Evolutionary conservation across 2,329 filamentous ascomycete genomes (phyloP), one percentile per base, ranked within the genome.

Genomic region (Allantophomopsis lycopodina): DNA sequence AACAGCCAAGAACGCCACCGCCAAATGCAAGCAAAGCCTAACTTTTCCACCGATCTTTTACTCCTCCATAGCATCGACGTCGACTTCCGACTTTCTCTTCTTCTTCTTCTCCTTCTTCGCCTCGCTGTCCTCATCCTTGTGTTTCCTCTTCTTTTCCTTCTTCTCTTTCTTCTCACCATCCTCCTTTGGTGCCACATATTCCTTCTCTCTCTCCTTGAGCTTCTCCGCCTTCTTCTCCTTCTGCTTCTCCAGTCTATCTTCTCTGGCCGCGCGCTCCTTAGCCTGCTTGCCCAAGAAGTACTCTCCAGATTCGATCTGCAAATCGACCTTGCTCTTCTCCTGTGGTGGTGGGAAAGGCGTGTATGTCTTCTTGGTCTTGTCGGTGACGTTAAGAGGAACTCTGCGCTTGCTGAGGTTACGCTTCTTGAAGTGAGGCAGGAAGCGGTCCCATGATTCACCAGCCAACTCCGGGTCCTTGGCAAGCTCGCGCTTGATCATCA

Each of bases 301-400:
- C 65, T 96, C 89, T 63, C 91, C 89, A 52, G 77, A 88, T 69
- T 98, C 91, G 66, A 98, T 94, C 71, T 98, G 89, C 61, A 87
- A 64, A 62, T 98, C 91, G 52, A 98, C 75, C 76, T 96, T 98
- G 76, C 88, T 95, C 83, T 94, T 94, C 71, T 98, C 89, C 48
- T 88, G 87, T 34, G 87, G 76, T 6, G 91, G 91, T 37, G 91
- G 91, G 78, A 98, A 98, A 8, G 91, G 89, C 48, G 93, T 98
- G 69, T 95, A 98, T 11, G 70, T 63, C 73, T 94, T 96, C 73
- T 89, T 94, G 57, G 68, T 63, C 73, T 98, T 98, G 68, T 98
- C 88, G 40, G 76, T 86, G 56, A 98, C 79, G 55, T 84, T 86
- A 68, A 76, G 75, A 0, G 91, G 93, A 51, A 79, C 76, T 49